A percentile compares a stretch with the other conserved stretches of the same genome.
These are phyloP conservation scores for Aaosphaeria arxii DNA, from an alignment of 2,329 filamentous ascomycete species.

Conservation along the genomic window DNA sequence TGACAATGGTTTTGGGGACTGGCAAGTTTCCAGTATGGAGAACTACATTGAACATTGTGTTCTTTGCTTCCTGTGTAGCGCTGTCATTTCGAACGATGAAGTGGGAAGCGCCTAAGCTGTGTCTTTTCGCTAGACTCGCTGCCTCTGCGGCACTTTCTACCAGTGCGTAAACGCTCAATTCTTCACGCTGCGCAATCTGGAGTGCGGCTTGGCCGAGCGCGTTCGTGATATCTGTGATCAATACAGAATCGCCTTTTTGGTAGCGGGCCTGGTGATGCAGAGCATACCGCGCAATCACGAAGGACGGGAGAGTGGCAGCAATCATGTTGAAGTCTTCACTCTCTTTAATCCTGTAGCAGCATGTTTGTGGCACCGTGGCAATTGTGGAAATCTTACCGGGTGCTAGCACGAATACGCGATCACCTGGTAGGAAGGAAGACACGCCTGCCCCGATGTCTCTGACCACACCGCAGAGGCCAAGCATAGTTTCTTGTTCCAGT, in stretches of 20 bases:
- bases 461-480: too few relatives aligned
- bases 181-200: slow-evolving; percentile 1
- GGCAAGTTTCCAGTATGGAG: too few relatives aligned
- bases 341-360: not conserved
- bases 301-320: slow-evolving; percentile 3
- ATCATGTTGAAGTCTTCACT: not conserved
- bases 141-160: slow-evolving; percentile 17
- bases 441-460: slow-evolving; percentile 5
- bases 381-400: not conserved
- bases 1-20: too few relatives aligned
- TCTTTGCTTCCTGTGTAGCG: too few relatives aligned
- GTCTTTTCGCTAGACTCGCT: too few relatives aligned
- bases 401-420: not conserved
- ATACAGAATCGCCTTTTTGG: slow-evolving; percentile 14
- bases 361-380: not conserved
- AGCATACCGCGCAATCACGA: slow-evolving; percentile 5
- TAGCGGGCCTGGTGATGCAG: slow-evolving; percentile 2
- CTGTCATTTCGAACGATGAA: too few relatives aligned
- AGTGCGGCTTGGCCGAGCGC: slow-evolving; percentile 12
- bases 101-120: too few relatives aligned
- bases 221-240: slow-evolving; percentile 21
- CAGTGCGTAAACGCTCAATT: slow-evolving; percentile 23
- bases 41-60: too few relatives aligned
- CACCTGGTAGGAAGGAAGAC: not conserved
- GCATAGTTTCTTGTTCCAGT: too few relatives aligned